Percentiles rank a stretch among this genome's conserved stretches.
phyloP scores from a whole-genome alignment of 2,329 filamentous ascomycete genomes.

The Arachnomyces sp. region DNA sequence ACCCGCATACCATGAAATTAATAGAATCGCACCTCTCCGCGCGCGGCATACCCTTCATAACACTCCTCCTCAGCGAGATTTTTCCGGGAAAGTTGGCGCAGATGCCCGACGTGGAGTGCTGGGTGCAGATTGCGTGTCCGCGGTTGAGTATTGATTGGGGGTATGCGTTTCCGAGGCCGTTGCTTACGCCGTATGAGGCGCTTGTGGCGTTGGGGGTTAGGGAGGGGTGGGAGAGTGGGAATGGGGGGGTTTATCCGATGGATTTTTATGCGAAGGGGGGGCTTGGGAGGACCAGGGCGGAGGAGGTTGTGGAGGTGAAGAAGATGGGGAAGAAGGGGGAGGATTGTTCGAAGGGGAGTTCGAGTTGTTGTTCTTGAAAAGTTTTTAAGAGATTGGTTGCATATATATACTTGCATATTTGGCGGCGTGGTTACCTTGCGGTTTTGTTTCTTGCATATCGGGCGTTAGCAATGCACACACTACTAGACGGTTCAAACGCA shows the following conservation, averaged over 20 bases:
- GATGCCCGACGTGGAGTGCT: constrained; percentile 91
- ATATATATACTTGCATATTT: too few species aligned
- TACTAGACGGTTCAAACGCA: too few species aligned
- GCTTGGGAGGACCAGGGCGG: constrained; percentile 64
- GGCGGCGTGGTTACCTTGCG: too few species aligned
- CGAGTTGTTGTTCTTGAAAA: too few species aligned
- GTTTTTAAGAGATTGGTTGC: too few species aligned
- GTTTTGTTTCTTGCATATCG: too few species aligned
- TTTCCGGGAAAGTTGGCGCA: constrained; percentile 90
- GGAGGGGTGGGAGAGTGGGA: constrained; percentile 60
- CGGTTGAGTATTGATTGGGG: constrained; percentile 97
- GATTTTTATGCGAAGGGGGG: constrained; percentile 95
- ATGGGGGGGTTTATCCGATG: constrained; percentile 77
- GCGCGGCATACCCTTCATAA: constrained; percentile 70
- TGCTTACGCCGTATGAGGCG: constrained; percentile 92
- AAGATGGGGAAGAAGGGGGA: constrained; percentile 9
- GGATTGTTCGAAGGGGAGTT: neutral
- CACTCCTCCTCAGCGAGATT: constrained; percentile 84
- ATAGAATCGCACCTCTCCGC: constrained; percentile 70
- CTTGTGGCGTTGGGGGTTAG: constrained; percentile 75
- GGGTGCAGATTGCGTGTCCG: constrained; percentile 98
- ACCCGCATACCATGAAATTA: constrained; percentile 80
- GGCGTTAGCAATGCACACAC: too few species aligned
- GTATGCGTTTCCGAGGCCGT: constrained; percentile 80
- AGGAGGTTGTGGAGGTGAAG: constrained; percentile 10